A percentile compares a stretch with the other conserved stretches of the same genome.
phyloP scores from a whole-genome alignment of 139 green algal species.

The Parachlorella kessleri region DNA sequence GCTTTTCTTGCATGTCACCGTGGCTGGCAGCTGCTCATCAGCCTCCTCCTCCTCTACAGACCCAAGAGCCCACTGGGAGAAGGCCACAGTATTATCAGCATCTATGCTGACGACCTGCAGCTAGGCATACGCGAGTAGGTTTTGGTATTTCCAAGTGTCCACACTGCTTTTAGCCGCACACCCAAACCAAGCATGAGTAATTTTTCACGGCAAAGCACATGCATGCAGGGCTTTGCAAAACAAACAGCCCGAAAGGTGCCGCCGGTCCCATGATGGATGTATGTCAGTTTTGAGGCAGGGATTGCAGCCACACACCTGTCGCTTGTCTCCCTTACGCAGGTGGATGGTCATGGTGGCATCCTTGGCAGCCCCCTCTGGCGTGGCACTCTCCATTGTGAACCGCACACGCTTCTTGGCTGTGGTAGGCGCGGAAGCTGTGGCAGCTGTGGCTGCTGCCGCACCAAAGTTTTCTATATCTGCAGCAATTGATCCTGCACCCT shows the following conservation, averaged over 20 bases:
- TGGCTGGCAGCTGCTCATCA: conserved; percentile 22
- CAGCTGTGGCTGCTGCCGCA: too few relatives aligned
- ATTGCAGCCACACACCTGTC: conserved; percentile 13
- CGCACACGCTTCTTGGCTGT: conserved; percentile 22
- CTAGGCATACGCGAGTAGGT: too few relatives aligned
- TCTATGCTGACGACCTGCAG: conserved; percentile 40
- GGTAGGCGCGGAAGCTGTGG: too few relatives aligned
- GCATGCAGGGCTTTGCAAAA: too few relatives aligned
- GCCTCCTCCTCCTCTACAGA: neutral
- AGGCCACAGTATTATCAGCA: conserved; percentile 45
- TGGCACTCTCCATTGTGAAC: conserved; percentile 34
- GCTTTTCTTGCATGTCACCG: conserved; percentile 24
- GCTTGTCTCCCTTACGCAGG: conserved; percentile 14
- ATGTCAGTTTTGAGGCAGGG: neutral
- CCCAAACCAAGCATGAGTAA: too few relatives aligned
- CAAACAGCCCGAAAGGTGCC: too few relatives aligned
- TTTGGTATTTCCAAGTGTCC: too few relatives aligned
- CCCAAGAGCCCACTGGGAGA: conserved; percentile 49
- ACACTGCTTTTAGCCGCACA: too few relatives aligned
- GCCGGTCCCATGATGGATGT: too few relatives aligned
- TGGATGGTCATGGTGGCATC: conserved; percentile 39
- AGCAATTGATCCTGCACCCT: too few relatives aligned
- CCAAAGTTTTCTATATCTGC: too few relatives aligned
- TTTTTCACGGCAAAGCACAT: too few relatives aligned
- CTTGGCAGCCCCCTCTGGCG: conserved; percentile 38